Percentiles rank a stretch among this genome's conserved stretches.
Evolutionary conservation across 2,329 filamentous ascomycete species (phyloP).

Genomic region (Hypoxylon sp.): DNA sequence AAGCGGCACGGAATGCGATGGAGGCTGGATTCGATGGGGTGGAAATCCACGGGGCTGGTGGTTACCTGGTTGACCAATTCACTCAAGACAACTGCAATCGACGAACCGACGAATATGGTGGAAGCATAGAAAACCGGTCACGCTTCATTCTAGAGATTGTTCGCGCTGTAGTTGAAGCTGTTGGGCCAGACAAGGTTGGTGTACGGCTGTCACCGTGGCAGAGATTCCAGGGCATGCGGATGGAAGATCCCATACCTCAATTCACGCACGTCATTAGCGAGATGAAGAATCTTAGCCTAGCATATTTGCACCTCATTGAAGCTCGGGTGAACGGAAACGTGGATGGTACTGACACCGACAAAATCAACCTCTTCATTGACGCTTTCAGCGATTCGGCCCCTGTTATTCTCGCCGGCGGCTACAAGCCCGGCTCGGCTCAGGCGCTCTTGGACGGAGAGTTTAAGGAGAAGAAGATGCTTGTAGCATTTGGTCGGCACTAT

Average conservation of each 20-base stretch:
- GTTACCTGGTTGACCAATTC: constrained; percentile 72
- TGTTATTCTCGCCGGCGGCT: constrained; percentile 57
- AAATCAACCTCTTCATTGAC: constrained; percentile 55
- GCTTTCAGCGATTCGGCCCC: constrained; percentile 53
- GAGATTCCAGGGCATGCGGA: constrained; percentile 74
- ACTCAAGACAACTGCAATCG: constrained; percentile 52
- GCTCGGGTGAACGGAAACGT: constrained; percentile 63
- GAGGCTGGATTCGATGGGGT: constrained; percentile 73
- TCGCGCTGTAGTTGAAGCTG: constrained; percentile 55
- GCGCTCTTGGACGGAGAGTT: constrained; percentile 52
- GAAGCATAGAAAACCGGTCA: constrained; percentile 49
- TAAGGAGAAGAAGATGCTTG: constrained; percentile 53
- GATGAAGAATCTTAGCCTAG: constrained; percentile 66
- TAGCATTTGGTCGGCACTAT: constrained; percentile 50
- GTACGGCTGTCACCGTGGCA: constrained; percentile 74
- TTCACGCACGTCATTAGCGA: constrained; percentile 70
- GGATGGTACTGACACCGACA: constrained; percentile 57
- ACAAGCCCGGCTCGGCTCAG: constrained; percentile 46
- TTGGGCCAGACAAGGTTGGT: constrained; percentile 67
- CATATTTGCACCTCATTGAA: constrained; percentile 75
- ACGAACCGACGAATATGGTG: constrained; percentile 47
- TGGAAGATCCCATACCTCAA: constrained; percentile 73
- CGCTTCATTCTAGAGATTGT: constrained; percentile 65
- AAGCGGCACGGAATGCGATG: constrained; percentile 68
- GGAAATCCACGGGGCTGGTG: constrained; percentile 67